Evolutionary conservation across 2,329 filamentous ascomycete genomes (phyloP).

Genomic region (Thielaviopsis ethacetica): DNA sequence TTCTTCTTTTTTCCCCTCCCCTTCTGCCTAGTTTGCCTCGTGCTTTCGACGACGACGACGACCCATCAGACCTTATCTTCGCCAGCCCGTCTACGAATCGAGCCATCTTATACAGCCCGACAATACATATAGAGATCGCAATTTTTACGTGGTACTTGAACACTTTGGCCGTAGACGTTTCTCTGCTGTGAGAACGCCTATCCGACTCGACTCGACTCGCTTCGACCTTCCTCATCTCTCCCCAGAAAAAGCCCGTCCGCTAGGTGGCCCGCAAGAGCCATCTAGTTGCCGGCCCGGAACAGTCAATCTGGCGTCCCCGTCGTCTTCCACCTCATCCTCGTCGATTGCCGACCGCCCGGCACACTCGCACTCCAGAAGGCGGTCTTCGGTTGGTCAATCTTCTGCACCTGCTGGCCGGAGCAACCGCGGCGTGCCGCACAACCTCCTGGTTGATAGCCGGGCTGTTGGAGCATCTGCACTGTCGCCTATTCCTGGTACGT

Average conservation of each 20-base stretch:
- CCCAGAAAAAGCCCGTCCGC: slow-evolving; percentile 10
- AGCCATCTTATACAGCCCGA: no score
- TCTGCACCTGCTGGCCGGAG: slow-evolving; percentile 18
- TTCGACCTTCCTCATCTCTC: background rate
- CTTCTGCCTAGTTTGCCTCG: background rate
- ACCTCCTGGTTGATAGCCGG: slow-evolving; percentile 9
- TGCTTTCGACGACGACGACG: background rate
- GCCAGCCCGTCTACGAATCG: no score
- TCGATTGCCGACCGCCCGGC: slow-evolving; percentile 33
- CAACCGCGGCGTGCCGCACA: slow-evolving; percentile 6
- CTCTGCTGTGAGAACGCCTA: no score
- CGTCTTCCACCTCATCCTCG: slow-evolving; percentile 30
- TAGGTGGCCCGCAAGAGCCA: slow-evolving; percentile 11
- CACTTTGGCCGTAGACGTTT: no score
- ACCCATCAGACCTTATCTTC: no score
- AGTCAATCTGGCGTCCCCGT: slow-evolving; percentile 15
- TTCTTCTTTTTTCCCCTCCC: background rate
- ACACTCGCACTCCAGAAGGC: slow-evolving; percentile 32
- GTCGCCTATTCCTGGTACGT: slow-evolving; percentile 11
- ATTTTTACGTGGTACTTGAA: no score
- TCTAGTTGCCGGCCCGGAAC: slow-evolving; percentile 11
- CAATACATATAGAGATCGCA: no score
- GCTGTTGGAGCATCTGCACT: slow-evolving; percentile 5
- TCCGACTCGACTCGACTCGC: no score
- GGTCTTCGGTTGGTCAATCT: slow-evolving; percentile 27